Conservation (phyloP, 257 asterid genomes). For the Lavandula angustifolia region DNA sequence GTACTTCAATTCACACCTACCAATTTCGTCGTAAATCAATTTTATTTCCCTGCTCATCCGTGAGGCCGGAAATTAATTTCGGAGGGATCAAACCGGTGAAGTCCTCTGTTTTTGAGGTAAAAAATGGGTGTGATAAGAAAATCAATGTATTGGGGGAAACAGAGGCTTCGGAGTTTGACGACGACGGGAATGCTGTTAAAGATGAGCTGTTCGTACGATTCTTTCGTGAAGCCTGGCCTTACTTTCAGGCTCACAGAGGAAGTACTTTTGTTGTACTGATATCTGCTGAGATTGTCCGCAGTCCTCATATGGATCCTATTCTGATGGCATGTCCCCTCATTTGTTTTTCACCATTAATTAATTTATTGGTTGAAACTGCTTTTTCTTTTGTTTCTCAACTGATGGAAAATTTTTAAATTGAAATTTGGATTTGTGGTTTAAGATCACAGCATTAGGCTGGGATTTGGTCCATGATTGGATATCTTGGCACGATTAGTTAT, state of each 20-base stretch:
- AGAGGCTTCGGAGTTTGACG: conserved; percentile 36
- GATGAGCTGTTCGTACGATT: conserved; percentile 69
- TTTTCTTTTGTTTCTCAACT: conserved; percentile 23
- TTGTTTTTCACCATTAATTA: not conserved
- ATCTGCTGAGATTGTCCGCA: conserved; percentile 70
- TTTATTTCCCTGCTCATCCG: conserved; percentile 17
- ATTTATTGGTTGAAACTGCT: conserved; percentile 5
- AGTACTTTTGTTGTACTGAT: conserved; percentile 71
- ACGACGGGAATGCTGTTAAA: conserved; percentile 36
- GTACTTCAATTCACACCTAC: conserved; percentile 33
- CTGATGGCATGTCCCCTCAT: conserved; percentile 55
- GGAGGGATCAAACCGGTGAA: conserved; percentile 22
- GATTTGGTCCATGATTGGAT: conserved; percentile 2
- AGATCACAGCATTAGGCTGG: not conserved
- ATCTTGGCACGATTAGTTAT: not conserved
- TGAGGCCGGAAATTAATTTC: conserved; percentile 24
- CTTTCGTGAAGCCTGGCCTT: conserved; percentile 85
- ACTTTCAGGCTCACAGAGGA: conserved; percentile 75
- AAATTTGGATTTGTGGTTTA: not conserved
- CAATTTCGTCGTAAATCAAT: conserved; percentile 2
- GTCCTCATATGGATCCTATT: conserved; percentile 63
- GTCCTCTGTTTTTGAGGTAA: conserved; percentile 6
- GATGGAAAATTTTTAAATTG: not conserved
- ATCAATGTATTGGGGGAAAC: conserved; percentile 45
- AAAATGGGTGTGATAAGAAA: conserved; percentile 29